Conservation (phyloP, 306 rosid genomes). For the Heteromeles arbutifolia region DNA sequence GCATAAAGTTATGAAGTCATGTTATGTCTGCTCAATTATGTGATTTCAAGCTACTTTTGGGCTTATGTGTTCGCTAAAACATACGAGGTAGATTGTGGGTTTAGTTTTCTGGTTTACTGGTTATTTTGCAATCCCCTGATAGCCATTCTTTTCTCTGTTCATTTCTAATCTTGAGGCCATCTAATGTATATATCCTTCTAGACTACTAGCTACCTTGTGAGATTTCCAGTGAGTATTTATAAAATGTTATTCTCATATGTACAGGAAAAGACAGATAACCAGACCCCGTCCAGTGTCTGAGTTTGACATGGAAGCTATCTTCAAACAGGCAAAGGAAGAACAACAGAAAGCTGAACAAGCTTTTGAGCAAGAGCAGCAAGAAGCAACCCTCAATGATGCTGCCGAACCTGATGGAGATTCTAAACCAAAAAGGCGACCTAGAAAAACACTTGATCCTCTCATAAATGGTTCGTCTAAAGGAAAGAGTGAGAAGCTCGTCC, state of each 20-base stretch:
- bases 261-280: slow-evolving; percentile 75
- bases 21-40: background rate
- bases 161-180: slow-evolving; percentile 6
- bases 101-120: background rate
- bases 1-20: background rate
- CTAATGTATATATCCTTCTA: background rate
- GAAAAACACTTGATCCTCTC: slow-evolving; percentile 32
- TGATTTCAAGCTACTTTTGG: background rate
- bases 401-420: slow-evolving; percentile 29
- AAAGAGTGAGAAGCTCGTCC: slow-evolving; percentile 27
- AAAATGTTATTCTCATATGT: slow-evolving; percentile 13
- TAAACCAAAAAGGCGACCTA: slow-evolving; percentile 38
- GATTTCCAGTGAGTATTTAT: background rate
- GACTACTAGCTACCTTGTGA: background rate
- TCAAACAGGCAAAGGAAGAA: slow-evolving; percentile 63
- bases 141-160: background rate
- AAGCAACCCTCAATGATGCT: slow-evolving; percentile 19
- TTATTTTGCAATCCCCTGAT: background rate
- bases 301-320: slow-evolving; percentile 64
- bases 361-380: slow-evolving; percentile 59
- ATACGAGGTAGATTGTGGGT: background rate
- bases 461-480: slow-evolving; percentile 20
- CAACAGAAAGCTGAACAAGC: slow-evolving; percentile 64
- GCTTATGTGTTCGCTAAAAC: background rate
- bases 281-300: slow-evolving; percentile 68